Evolutionary conservation across 2,329 filamentous ascomycete species (phyloP).

Genomic region (Bipolaris zeicola): DNA sequence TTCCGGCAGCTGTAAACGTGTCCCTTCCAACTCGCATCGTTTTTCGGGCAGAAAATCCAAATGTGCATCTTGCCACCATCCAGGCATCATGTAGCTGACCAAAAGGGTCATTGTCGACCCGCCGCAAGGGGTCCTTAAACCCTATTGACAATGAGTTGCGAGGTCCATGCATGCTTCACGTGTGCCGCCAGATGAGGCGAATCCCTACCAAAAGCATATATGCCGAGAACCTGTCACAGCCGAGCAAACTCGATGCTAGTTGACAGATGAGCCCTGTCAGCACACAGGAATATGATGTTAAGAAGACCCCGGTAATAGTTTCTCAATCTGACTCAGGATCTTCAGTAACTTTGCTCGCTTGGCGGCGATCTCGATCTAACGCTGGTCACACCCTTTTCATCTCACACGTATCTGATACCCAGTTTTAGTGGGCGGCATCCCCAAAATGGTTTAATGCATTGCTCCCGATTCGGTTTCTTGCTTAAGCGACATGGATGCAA

Average conservation of each 20-base stretch:
- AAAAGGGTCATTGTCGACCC: slow-evolving; percentile 1
- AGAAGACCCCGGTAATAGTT: slow-evolving; percentile 9
- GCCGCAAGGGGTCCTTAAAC: slow-evolving; percentile 4
- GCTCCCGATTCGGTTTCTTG: slow-evolving; percentile 14
- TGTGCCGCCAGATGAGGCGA: slow-evolving; percentile 7
- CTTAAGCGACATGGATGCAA: slow-evolving; percentile 27
- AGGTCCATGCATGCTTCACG: slow-evolving; percentile 8
- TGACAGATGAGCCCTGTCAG: slow-evolving; percentile 4
- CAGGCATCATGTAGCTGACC: background rate
- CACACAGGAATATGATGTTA: slow-evolving; percentile 6
- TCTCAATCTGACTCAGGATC: slow-evolving; percentile 12
- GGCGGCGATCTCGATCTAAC: slow-evolving; percentile 18
- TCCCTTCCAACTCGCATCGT: background rate
- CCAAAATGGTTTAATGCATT: slow-evolving; percentile 18
- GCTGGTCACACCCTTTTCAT: slow-evolving; percentile 17
- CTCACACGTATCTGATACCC: slow-evolving; percentile 19
- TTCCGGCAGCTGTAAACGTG: slow-evolving; percentile 1
- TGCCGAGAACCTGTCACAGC: slow-evolving; percentile 6
- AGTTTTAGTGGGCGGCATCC: slow-evolving; percentile 11
- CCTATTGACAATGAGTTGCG: slow-evolving; percentile 1
- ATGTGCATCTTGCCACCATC: background rate
- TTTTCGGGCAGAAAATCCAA: background rate
- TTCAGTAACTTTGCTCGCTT: slow-evolving; percentile 8
- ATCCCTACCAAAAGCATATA: slow-evolving; percentile 10
- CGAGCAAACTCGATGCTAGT: slow-evolving; percentile 3